Conservation (phyloP, 352 stramenopile species). For the Globisporangium okanoganense region DNA sequence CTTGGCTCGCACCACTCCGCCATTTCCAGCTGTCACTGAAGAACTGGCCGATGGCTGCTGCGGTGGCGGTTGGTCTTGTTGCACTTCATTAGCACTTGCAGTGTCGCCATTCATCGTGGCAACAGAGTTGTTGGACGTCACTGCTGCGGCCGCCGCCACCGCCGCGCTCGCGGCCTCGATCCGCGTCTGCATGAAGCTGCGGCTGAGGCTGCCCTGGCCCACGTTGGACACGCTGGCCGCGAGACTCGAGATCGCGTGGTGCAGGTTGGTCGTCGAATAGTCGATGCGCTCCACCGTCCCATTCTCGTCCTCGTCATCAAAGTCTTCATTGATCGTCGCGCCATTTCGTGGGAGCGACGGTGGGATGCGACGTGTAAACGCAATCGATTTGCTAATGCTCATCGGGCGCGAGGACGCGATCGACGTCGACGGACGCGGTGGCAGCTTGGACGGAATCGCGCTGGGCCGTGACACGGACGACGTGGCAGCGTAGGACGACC, state of each 20-base stretch:
- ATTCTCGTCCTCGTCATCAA: conserved; percentile 38
- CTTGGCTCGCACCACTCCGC: conserved; percentile 22
- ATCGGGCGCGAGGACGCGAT: conserved; percentile 42
- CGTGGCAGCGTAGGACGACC: neutral
- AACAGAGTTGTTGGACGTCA: neutral
- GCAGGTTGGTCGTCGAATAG: conserved; percentile 66
- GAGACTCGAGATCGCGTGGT: conserved; percentile 80
- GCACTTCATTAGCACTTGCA: neutral
- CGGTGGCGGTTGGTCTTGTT: conserved; percentile 15
- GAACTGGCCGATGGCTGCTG: conserved; percentile 10
- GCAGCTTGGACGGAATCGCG: conserved; percentile 24
- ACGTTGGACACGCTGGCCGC: conserved; percentile 76
- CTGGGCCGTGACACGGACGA: conserved; percentile 7
- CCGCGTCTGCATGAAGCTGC: conserved; percentile 60
- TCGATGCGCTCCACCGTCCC: conserved; percentile 64
- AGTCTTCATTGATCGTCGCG: conserved; percentile 9
- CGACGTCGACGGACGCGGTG: conserved; percentile 56
- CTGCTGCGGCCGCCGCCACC: conserved; percentile 2
- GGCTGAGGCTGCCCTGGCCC: conserved; percentile 64
- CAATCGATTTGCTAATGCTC: conserved; percentile 83
- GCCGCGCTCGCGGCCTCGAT: conserved; percentile 14
- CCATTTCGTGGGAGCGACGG: conserved; percentile 12
- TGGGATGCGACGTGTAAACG: conserved; percentile 41
- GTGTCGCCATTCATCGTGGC: neutral
- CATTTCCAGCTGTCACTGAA: conserved; percentile 2